Conservation (phyloP, 2,329 filamentous ascomycete genomes). For the Curvularia eragrostidis region DNA sequence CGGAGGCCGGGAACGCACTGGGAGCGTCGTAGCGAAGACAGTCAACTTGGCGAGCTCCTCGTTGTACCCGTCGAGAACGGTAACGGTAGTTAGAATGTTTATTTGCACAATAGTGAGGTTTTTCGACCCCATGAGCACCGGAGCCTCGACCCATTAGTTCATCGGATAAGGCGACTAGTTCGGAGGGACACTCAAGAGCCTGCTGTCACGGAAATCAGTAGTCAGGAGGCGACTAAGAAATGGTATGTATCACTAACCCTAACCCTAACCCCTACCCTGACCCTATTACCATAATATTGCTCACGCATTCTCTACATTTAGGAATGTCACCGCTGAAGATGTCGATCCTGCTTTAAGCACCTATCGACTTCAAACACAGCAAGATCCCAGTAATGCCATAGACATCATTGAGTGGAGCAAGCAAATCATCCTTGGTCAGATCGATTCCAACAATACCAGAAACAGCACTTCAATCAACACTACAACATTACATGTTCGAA, state of each 20-base stretch:
- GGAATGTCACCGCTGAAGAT: constrained; percentile 9
- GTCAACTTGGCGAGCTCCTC: not conserved
- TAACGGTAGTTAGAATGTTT: not conserved
- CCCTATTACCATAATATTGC: not conserved
- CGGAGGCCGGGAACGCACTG: not conserved
- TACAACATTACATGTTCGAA: not conserved
- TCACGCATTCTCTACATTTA: not conserved
- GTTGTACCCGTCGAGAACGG: not conserved
- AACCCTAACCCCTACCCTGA: too few relatives aligned
- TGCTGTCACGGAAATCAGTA: not conserved
- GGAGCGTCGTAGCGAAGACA: not conserved
- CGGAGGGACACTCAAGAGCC: not conserved
- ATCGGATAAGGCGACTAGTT: not conserved
- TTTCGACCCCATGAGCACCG: not conserved
- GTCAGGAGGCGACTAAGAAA: not conserved
- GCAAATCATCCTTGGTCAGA: constrained; percentile 12
- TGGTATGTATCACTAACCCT: not conserved
- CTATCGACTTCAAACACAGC: constrained; percentile 9
- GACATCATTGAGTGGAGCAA: constrained; percentile 15
- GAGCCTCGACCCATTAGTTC: not conserved
- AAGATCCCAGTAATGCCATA: constrained; percentile 12
- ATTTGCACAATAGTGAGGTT: not conserved
- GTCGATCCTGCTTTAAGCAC: not conserved
- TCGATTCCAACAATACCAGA: constrained; percentile 4
- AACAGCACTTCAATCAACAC: constrained; percentile 5